Conservation (phyloP, 352 stramenopile species). For the Phytophthora pisi region DNA sequence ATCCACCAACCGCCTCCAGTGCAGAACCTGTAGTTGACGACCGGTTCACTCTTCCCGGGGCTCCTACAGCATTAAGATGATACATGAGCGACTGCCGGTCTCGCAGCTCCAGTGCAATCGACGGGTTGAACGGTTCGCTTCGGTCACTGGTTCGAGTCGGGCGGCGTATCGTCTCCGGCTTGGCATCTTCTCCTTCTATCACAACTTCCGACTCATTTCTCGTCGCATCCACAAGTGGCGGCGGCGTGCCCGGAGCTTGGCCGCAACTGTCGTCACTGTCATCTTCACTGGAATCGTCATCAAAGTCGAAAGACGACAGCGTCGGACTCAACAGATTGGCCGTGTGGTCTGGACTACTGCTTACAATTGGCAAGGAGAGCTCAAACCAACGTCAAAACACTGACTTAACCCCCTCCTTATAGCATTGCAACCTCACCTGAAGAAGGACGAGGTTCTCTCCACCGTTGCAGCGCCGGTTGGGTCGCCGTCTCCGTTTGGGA, state of each 20-base stretch:
- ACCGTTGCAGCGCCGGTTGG: not conserved
- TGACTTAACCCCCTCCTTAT: not conserved
- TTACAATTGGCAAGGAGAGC: not conserved
- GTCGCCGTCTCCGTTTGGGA: conserved; percentile 24
- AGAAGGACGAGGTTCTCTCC: conserved; percentile 48
- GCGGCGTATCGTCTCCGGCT: conserved; percentile 2
- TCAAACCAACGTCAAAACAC: not conserved
- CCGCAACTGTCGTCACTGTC: conserved; percentile 19
- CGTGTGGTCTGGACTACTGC: conserved; percentile 53
- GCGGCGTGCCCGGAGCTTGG: conserved; percentile 2
- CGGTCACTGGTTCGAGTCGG: conserved; percentile 2
- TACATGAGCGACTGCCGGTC: conserved; percentile 42
- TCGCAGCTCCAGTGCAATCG: conserved; percentile 30
- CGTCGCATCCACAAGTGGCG: conserved; percentile 20
- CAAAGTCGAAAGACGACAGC: conserved; percentile 88
- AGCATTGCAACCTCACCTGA: conserved; percentile 38
- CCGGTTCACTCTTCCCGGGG: conserved; percentile 44
- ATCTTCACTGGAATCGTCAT: conserved; percentile 69
- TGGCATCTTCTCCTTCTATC: conserved; percentile 17
- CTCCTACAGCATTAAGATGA: conserved; percentile 24
- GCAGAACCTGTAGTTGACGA: conserved; percentile 65
- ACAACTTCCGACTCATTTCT: conserved; percentile 25
- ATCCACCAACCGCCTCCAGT: conserved; percentile 31
- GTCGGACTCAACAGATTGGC: conserved; percentile 78
- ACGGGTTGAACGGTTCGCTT: conserved; percentile 19